Evolutionary conservation across 2,329 filamentous ascomycete genomes (phyloP), one percentile per base, ranked within the genome.

Genomic region (Paradendryphiella salina): DNA sequence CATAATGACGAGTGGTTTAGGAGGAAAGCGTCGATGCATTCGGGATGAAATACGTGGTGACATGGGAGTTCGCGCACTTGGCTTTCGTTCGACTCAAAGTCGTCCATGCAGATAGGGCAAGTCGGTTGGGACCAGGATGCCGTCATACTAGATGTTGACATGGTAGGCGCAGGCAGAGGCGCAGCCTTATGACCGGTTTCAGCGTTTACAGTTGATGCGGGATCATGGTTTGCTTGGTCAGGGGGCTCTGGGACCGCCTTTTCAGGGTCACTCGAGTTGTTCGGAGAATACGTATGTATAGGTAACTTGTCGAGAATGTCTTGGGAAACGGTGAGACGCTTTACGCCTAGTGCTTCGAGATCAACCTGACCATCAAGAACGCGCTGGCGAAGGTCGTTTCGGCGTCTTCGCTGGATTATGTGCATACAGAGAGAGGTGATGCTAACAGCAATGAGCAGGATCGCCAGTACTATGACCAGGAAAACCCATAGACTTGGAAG

Each of bases 1-100:
- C 94, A 99, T 1, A 96, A 79, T 14, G 89, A 95, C 67, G 89
- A 95, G 67, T 87, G 87, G 46, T 85, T 80, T 35, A 82, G 80
- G 10, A 97, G 78, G 64, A 94, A 96, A 17, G 86, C 82, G 66
- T 97, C 92, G 57, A 97, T 92, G 66, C 94, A 99, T 58, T 89
- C 87, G 0, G 89, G 87, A 60, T 99, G 93, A 73, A 92, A 99
- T 49, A 97, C 93, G 70, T 99, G 94, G 0, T 88, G 85, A 63
- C 94, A 99, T 0, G 90, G 85, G 2, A 97, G 79, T 73, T 96
- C 89, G 47, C 91, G 87, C 47, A 97, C 91, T 15, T 85, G 82
- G 0, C 89, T 87, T 14, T 80, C 75, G 31, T 83, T 82, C 13
- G 85, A 81, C 21, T 87, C 80, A 65, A 90, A 97, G 52, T 89